phyloP scores from a whole-genome alignment of 257 asterid genomes.

The Ilex asprella region DNA sequence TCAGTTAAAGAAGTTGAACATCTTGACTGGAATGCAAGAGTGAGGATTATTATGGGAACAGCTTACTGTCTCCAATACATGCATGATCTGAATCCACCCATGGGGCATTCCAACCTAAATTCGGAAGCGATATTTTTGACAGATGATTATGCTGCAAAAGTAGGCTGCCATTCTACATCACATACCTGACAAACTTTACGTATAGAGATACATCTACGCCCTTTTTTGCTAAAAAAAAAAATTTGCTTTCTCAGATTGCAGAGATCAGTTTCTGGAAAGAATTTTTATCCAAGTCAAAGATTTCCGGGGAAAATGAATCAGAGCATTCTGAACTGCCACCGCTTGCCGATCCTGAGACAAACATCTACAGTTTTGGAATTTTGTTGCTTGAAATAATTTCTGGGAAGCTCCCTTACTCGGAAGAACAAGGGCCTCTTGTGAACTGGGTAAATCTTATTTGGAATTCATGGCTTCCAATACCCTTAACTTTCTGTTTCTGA shows the following conservation, averaged over 20 bases:
- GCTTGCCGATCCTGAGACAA: conserved; percentile 52
- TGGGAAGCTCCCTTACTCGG: conserved; percentile 57
- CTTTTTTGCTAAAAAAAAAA: neutral
- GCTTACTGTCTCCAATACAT: conserved; percentile 79
- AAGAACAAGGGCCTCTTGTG: conserved; percentile 47
- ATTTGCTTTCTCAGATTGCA: conserved; percentile 39
- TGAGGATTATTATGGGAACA: conserved; percentile 78
- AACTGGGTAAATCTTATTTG: conserved; percentile 45
- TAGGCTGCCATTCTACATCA: conserved; percentile 20
- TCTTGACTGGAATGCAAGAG: conserved; percentile 84
- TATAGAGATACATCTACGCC: neutral
- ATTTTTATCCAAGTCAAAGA: conserved; percentile 37
- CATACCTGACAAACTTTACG: neutral
- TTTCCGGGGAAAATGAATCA: conserved; percentile 29
- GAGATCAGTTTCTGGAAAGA: conserved; percentile 70
- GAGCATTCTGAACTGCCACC: conserved; percentile 47
- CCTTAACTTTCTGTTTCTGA: neutral
- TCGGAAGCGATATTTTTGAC: conserved; percentile 56
- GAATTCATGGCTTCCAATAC: neutral
- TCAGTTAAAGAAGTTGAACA: conserved; percentile 77
- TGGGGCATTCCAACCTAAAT: conserved; percentile 48
- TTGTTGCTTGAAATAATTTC: conserved; percentile 68
- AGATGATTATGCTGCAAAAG: conserved; percentile 98
- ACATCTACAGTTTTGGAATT: conserved; percentile 62
- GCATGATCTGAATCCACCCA: conserved; percentile 76